Base-by-base conservation (phyloP, 1,284 basidiomycete species). In the Volvariella surrecta region DNA sequence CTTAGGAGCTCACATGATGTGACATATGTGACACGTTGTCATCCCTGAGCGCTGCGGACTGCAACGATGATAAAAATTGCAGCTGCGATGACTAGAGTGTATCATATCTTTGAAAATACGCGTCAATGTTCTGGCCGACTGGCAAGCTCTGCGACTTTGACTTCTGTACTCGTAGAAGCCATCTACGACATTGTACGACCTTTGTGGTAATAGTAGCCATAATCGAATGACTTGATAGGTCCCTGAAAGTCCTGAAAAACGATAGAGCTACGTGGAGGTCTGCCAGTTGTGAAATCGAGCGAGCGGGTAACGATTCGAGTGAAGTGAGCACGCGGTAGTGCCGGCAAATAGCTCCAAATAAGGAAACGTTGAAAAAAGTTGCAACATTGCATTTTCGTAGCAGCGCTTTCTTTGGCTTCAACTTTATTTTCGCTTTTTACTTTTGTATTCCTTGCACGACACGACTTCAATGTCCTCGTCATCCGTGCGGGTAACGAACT, bases 401-500 rank as follows among this genome's bases (percentile, higher is more conserved):
- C n/a, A 16, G 13, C 34, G 4, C 13, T 8, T 19, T 19, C 13
- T 8, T 8, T 19, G 11, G 6, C 34, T 35, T 35, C 34, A 19
- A 19, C 34, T 35, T 35, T 35, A 6, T 15, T 35, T 35, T 16
- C 13, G 7, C n/a, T 8, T 15, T 15, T 35, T 35, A 6, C 34
- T 8, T 8, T 19, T 19, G 15, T 8, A 35, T 19, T 19, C 18
- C 34, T 19, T n/a, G n/a, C n/a, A n/a, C n/a, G n/a, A 8, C 34
- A 35, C 34, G 34, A 35, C 24, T 11, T 7, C 34, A 59, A 68
- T 67, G 67, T 63, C 64, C 37, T 67, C 66, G 45, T 53, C 62
- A 31, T 55, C 74, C 40, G 77, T 82, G 45, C 67, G 68, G 50
- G 66, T 71, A 49, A 84, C 84, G 11, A 67, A 65, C 52, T 74